phyloP scores from a whole-genome alignment of 2,329 filamentous ascomycete species.

The Xylariaceae sp. region DNA sequence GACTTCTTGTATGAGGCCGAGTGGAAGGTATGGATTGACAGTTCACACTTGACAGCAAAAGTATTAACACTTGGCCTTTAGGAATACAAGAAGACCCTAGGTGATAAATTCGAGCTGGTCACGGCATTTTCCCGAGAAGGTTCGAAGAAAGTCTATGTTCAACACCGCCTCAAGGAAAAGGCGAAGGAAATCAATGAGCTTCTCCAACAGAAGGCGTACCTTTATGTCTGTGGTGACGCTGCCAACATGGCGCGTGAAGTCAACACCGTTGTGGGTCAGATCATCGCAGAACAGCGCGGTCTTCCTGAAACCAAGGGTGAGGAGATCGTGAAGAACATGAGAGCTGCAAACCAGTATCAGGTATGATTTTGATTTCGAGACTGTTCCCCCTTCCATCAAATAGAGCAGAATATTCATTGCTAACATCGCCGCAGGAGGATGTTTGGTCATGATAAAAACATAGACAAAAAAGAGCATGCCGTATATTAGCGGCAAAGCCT shows the following conservation, averaged over 20 bases:
- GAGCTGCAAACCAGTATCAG: conserved; percentile 93
- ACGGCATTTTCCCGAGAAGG: conserved; percentile 93
- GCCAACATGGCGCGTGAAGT: conserved; percentile 96
- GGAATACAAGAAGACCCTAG: conserved; percentile 79
- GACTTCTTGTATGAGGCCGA: conserved; percentile 92
- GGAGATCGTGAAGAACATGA: conserved; percentile 96
- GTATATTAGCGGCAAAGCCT: conserved; percentile 22
- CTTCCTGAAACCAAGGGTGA: conserved; percentile 85
- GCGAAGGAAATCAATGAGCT: conserved; percentile 84
- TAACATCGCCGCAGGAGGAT: conserved; percentile 57
- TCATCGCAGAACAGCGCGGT: conserved; percentile 79
- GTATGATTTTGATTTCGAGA: conserved; percentile 47
- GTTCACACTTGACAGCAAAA: background rate
- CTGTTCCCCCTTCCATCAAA: conserved; percentile 1
- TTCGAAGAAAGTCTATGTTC: conserved; percentile 90
- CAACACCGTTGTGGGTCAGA: conserved; percentile 80
- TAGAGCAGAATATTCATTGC: conserved; percentile 12
- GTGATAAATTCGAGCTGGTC: conserved; percentile 85
- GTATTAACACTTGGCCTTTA: conserved; percentile 39
- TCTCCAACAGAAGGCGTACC: conserved; percentile 81
- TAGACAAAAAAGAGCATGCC: conserved; percentile 17
- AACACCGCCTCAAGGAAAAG: conserved; percentile 83
- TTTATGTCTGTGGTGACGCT: conserved; percentile 97
- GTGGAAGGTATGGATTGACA: conserved; percentile 71
- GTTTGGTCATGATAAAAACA: conserved; percentile 59